Evolutionary conservation across 805 yeast genomes (phyloP).

Genomic region (Candida takata): DNA sequence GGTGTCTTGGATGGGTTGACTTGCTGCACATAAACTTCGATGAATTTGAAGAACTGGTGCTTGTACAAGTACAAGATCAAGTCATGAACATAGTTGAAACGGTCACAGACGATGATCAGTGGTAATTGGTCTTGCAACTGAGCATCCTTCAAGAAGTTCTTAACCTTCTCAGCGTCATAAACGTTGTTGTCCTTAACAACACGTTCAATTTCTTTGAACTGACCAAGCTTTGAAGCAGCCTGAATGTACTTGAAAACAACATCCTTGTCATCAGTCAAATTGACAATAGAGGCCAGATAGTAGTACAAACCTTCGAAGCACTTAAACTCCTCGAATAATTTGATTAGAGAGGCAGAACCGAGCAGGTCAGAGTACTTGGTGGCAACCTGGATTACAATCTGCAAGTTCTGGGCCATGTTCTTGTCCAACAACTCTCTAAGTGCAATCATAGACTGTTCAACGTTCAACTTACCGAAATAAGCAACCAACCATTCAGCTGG

Average conservation of each 20-base stretch:
- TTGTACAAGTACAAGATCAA: constrained; percentile 89
- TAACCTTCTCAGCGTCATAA: constrained; percentile 95
- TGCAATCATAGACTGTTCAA: constrained; percentile 86
- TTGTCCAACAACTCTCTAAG: constrained; percentile 77
- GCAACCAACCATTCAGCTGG: constrained; percentile 92
- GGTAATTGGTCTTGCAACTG: constrained; percentile 93
- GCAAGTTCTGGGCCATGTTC: constrained; percentile 81
- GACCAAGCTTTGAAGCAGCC: constrained; percentile 86
- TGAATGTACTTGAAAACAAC: constrained; percentile 95
- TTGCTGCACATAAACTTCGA: constrained; percentile 96
- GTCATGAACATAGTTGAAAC: constrained; percentile 87
- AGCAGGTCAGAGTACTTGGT: constrained; percentile 92
- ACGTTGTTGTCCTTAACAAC: constrained; percentile 90
- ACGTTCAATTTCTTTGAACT: constrained; percentile 90
- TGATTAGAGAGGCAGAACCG: constrained; percentile 79
- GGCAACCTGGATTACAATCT: constrained; percentile 92
- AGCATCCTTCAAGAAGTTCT: constrained; percentile 93
- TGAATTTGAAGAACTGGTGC: constrained; percentile 91
- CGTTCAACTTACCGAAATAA: constrained; percentile 89
- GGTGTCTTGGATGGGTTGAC: constrained; percentile 95
- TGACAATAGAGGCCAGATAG: constrained; percentile 88
- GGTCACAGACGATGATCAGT: constrained; percentile 91
- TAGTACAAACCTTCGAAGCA: constrained; percentile 92
- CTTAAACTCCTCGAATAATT: constrained; percentile 88
- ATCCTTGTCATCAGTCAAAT: constrained; percentile 87